phyloP scores from a whole-genome alignment of 2,329 filamentous ascomycete genomes.

The Zalaria obscura region DNA sequence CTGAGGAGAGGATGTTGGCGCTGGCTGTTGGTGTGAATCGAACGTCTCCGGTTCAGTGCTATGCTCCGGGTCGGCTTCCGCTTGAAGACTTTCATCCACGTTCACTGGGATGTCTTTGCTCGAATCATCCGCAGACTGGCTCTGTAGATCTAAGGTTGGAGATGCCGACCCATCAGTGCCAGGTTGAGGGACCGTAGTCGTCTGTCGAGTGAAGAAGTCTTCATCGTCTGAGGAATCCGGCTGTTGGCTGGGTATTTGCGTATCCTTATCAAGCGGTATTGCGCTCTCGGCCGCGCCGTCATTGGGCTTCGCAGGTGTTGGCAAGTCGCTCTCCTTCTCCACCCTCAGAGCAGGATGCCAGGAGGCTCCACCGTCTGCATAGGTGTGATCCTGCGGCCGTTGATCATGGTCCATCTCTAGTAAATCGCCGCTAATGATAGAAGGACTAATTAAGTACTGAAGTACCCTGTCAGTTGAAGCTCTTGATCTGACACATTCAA shows the following conservation, averaged over 20 bases:
- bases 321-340: not conserved
- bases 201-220: slow-evolving; percentile 1
- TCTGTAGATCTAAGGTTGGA: too few species aligned
- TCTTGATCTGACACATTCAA: too few species aligned
- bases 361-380: not conserved
- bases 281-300: not conserved
- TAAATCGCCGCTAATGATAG: too few species aligned
- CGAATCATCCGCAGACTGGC: too few species aligned
- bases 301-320: not conserved
- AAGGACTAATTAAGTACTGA: too few species aligned
- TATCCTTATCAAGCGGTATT: not conserved
- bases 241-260: not conserved
- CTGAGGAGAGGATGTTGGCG: too few species aligned
- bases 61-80: not conserved
- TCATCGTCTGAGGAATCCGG: not conserved
- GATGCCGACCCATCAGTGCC: too few species aligned
- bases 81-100: not conserved
- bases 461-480: too few species aligned
- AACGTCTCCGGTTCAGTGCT: not conserved
- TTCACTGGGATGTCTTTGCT: too few species aligned
- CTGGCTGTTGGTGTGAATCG: not conserved
- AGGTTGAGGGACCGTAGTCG: not conserved
- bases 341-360: slow-evolving; percentile 4
- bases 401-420: too few species aligned
- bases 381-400: too few species aligned